Conservation (phyloP, 495 filamentous ascomycete species). For the Podospora appendiculata region DNA sequence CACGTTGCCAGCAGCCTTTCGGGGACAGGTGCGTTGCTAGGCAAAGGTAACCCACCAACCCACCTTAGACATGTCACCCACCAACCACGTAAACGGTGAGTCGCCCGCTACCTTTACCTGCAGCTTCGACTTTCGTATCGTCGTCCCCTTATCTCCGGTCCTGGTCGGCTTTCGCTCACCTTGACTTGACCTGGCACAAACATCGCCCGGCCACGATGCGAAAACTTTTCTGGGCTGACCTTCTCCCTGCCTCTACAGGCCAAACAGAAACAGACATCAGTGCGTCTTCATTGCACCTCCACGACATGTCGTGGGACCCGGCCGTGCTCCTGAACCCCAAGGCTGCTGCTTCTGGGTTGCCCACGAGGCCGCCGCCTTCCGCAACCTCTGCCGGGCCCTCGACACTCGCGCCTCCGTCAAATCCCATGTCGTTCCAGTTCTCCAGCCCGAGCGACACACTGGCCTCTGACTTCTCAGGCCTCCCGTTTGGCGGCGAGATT, state of each 20-base stretch:
- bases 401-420: slow-evolving; percentile 1
- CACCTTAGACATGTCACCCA: not conserved
- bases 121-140: not conserved
- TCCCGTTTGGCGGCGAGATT: slow-evolving; percentile 1
- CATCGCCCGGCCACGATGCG: too few relatives aligned
- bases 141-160: not conserved
- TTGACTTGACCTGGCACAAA: not conserved
- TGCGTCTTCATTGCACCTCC: not conserved
- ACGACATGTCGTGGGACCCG: slow-evolving; percentile 21
- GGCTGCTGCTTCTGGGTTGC: slow-evolving; percentile 3
- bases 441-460: slow-evolving; percentile 22
- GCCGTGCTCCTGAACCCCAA: slow-evolving; percentile 20
- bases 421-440: slow-evolving; percentile 33
- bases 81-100: slow-evolving; percentile 11
- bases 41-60: not conserved
- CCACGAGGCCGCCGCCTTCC: slow-evolving; percentile 9
- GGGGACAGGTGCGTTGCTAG: not conserved
- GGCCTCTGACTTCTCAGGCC: slow-evolving; percentile 11
- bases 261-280: not conserved
- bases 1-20: slow-evolving; percentile 6
- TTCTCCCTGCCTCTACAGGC: not conserved
- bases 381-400: slow-evolving; percentile 1
- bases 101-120: not conserved
- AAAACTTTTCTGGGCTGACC: too few relatives aligned
- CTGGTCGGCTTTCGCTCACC: not conserved